phyloP scores from a whole-genome alignment of 2,329 filamentous ascomycete genomes.

The Fusarium udum region DNA sequence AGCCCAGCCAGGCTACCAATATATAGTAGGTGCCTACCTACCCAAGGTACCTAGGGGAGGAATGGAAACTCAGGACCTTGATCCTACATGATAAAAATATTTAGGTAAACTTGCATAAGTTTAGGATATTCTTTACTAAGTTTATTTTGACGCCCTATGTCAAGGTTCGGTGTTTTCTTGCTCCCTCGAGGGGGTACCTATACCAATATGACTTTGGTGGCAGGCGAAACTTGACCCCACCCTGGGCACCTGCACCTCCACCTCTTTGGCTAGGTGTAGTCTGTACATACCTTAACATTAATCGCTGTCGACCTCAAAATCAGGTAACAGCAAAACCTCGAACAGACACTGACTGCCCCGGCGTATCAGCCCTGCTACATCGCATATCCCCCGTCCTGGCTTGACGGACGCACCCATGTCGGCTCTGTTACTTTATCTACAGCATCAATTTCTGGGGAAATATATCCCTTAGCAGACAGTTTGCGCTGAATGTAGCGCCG shows the following conservation, averaged over 20 bases:
- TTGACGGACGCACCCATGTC: conserved; percentile 52
- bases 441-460: conserved; percentile 49
- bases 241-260: conserved; percentile 19
- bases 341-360: conserved; percentile 6
- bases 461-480: conserved; percentile 55
- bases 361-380: conserved; percentile 32
- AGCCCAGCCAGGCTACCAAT: background rate
- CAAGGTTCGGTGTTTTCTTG: no score
- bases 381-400: conserved; percentile 39
- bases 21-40: background rate
- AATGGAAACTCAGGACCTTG: background rate
- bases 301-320: conserved; percentile 31
- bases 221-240: conserved; percentile 6
- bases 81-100: no score
- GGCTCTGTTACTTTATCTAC: conserved; percentile 49
- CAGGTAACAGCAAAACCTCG: conserved; percentile 34
- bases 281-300: conserved; percentile 6
- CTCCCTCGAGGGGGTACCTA: no score
- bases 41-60: no score
- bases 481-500: conserved; percentile 59
- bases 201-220: background rate
- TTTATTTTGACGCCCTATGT: no score
- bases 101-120: no score
- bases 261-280: background rate
- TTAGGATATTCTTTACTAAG: no score